Evolutionary conservation across 2,329 filamentous ascomycete genomes (phyloP).

Genomic region (Ceratocystis variospora): DNA sequence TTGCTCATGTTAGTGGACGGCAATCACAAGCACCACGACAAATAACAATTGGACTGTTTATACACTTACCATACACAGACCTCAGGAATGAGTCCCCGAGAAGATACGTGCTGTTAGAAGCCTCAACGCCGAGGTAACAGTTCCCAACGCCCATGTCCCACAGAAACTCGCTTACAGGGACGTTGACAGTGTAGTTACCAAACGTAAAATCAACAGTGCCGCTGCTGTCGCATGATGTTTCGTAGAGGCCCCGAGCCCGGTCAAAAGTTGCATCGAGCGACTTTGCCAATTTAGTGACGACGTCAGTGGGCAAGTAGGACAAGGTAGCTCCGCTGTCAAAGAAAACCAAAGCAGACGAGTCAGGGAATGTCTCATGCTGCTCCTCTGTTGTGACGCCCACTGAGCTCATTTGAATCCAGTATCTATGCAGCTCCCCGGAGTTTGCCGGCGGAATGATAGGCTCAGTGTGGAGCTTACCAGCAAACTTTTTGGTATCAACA

Average conservation of each 20-base stretch:
- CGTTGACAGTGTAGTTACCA: conserved; percentile 32
- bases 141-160: conserved; percentile 27
- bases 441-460: conserved; percentile 24
- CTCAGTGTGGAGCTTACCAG: conserved; percentile 26
- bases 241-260: conserved; percentile 30
- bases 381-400: conserved; percentile 27
- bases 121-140: conserved; percentile 35
- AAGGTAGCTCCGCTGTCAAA: conserved; percentile 56
- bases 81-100: conserved; percentile 35
- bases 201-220: conserved; percentile 37
- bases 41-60: background rate
- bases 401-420: conserved; percentile 32
- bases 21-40: too few species aligned
- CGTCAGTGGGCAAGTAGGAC: conserved; percentile 47
- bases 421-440: conserved; percentile 24
- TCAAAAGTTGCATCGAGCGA: conserved; percentile 35
- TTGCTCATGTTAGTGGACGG: background rate
- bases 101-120: conserved; percentile 27
- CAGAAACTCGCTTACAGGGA: conserved; percentile 35
- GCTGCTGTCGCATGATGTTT: conserved; percentile 33
- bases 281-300: conserved; percentile 35
- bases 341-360: conserved; percentile 34
- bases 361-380: conserved; percentile 20
- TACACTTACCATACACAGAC: conserved; percentile 28
- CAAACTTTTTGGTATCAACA: conserved; percentile 34